Base-by-base conservation (phyloP, 352 stramenopile species). In the Phytophthora multivora region DNA sequence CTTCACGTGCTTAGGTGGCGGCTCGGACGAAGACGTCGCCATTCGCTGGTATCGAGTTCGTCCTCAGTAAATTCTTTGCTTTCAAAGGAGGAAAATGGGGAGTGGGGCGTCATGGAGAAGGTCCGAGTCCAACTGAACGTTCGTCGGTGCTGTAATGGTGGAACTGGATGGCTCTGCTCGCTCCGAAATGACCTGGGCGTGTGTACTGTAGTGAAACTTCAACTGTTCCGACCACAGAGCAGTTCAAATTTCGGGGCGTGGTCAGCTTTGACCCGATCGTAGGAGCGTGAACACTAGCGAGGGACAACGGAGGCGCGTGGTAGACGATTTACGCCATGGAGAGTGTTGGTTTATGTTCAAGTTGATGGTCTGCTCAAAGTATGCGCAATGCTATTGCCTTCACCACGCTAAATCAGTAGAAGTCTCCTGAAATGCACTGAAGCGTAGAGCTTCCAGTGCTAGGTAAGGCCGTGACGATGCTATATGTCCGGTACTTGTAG, bases 1-100 rank as follows among this genome's bases (percentile, higher is more conserved):
- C 57, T 71, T 67, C 39, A 59, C 51, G 18, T 63, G 43, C 30
- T 57, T 62, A 21, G 49, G 49, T 41, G 50, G 49, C 13, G 56
- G 56, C 23, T 67, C 63, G 19, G 49, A n/a, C 13, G 51, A 28
- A 31, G 57, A 53, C 19, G 39, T 39, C 48, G 30, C 35, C 55
- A 70, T 70, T 52, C 31, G 25, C n/a, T 46, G 26, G 21, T 43
- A 13, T 45, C 46, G 23, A 46, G 40, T 16, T 47, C 41, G 15
- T 6, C 16, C 41, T 33, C 23, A 19, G 5, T 28, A 23, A n/a
- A 19, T n/a, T 36, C 10, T 28, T 41, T 15, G 26, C 33, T 55
- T 38, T 62, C 23, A 38, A 56, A 5, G 5, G 15, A 45, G 50
- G 11, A 62, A 49, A 62, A 47, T 19, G 25, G 50, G 13, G 45